Base-by-base conservation (phyloP, 2,329 filamentous ascomycete genomes). In the Fusarium sp. region DNA sequence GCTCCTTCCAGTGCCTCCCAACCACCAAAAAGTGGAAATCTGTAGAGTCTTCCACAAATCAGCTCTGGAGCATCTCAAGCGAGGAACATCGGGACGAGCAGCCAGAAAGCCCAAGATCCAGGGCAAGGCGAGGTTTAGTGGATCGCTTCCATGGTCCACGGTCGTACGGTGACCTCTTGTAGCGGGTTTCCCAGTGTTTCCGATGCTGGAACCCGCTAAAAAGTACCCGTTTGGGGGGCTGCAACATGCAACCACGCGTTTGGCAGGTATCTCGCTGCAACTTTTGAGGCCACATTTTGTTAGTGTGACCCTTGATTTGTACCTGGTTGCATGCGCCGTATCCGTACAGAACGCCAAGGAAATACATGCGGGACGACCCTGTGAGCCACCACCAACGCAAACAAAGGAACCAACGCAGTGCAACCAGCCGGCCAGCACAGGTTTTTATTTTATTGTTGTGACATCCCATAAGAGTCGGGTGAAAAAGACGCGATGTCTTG, bases 11-110 rank as follows among this genome's bases (percentile, higher is more conserved):
- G n/a, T 42, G 52, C 40, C 55, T 69, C 53, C 65, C 60, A 70
- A 57, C 69, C 60, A 56, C 44, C 54, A 57, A 67, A 73, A 67
- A 72, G 69, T 71, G 69, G 69, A 56, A 60, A 45, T 53, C 46
- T 38, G 35, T 46, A 53, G 67, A 33, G 42, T n/a, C 41, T 38
- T 68, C 52, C 37, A 35, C 68, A 64, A 64, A 71, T 71, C 57
- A 68, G 12, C 38, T 55, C 49, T 8, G 10, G 38, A 62, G 42
- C 32, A 26, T 44, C 18, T 44, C 54, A 63, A 65, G 48, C 68
- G 63, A 71, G 60, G 64, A 50, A 64, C 59, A 44, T 65, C 57
- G 54, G 64, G 46, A 65, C 64, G 56, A 44, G 58, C 30, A 67
- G 63, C 56, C 67, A 67, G 57, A 67, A 44, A 61, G 58, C 41